A percentile compares a stretch with the other conserved stretches of the same genome.
Conservation (phyloP, 2,329 filamentous ascomycete species). For the Neoscytalidium dimidiatum region DNA sequence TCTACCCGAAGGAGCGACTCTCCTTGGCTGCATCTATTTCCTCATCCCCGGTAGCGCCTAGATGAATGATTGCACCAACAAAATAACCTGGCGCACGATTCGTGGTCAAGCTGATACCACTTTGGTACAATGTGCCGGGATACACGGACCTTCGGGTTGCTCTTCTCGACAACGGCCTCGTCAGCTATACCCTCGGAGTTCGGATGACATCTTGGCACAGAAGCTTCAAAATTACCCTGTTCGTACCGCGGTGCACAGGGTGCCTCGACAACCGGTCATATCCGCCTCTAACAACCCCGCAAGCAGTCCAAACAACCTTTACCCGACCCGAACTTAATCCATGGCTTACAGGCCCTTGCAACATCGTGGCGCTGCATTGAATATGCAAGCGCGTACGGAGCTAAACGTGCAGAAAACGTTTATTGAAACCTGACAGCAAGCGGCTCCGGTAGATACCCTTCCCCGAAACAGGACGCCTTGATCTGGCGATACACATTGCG, state of each 20-base stretch:
- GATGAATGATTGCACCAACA: neutral
- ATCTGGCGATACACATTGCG: neutral
- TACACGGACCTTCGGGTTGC: neutral
- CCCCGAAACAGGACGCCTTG: neutral
- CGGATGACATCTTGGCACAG: neutral
- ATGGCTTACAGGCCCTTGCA: neutral
- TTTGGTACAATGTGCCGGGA: neutral
- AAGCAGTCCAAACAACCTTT: neutral
- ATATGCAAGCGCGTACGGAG: neutral
- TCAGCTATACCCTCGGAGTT: neutral
- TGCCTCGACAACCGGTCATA: neutral
- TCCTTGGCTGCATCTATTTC: neutral
- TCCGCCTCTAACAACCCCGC: neutral
- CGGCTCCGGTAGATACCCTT: neutral
- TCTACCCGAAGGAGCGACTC: too few species aligned
- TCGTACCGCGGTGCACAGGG: neutral
- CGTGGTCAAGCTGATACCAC: neutral
- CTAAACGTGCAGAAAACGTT: neutral
- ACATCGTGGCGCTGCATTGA: neutral
- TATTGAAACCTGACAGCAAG: slow-evolving; percentile 1
- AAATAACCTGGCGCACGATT: neutral
- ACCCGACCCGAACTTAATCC: neutral
- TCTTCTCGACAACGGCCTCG: neutral
- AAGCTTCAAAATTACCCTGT: neutral
- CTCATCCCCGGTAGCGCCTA: neutral